phyloP scores from a whole-genome alignment of 2,329 filamentous ascomycete genomes.

The Alternaria dauci region DNA sequence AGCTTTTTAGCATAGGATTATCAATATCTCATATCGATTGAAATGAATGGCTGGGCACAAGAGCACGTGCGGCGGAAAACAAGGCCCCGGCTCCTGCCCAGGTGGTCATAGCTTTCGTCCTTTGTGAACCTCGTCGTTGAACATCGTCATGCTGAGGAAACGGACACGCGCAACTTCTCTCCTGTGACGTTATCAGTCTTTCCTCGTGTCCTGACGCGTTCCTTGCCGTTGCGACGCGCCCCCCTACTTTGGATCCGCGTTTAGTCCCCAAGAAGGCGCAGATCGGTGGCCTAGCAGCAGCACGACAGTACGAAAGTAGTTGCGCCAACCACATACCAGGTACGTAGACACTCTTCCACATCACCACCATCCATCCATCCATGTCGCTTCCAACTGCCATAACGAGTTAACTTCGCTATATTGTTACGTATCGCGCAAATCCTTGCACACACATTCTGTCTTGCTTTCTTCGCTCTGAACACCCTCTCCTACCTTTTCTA shows the following conservation, averaged over 20 bases:
- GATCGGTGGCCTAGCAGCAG: slow-evolving; percentile 12
- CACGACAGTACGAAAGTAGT: slow-evolving; percentile 19
- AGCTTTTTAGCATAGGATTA: neutral
- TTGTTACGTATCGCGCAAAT: neutral
- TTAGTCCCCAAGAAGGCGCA: slow-evolving; percentile 6
- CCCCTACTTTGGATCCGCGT: neutral
- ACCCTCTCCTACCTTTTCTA: slow-evolving; percentile 12
- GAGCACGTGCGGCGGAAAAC: slow-evolving; percentile 23
- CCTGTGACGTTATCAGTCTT: slow-evolving; percentile 3
- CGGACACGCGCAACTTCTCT: slow-evolving; percentile 10
- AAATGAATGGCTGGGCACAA: neutral
- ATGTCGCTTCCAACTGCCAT: neutral
- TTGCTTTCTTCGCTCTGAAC: slow-evolving; percentile 3
- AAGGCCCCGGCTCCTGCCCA: slow-evolving; percentile 6
- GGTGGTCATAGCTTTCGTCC: slow-evolving; percentile 29
- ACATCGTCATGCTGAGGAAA: slow-evolving; percentile 22
- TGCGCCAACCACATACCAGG: slow-evolving; percentile 21
- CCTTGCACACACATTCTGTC: neutral
- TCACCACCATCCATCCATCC: slow-evolving; percentile 9
- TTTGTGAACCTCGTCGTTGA: slow-evolving; percentile 14
- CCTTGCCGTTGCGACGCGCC: slow-evolving; percentile 2
- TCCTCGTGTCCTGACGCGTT: slow-evolving; percentile 4
- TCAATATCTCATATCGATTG: neutral
- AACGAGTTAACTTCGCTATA: neutral
- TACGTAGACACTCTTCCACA: slow-evolving; percentile 18